Percentiles rank a stretch among this genome's conserved stretches.
Evolutionary conservation across 116 monocot genomes (phyloP).

Genomic region (Iris pallida): DNA sequence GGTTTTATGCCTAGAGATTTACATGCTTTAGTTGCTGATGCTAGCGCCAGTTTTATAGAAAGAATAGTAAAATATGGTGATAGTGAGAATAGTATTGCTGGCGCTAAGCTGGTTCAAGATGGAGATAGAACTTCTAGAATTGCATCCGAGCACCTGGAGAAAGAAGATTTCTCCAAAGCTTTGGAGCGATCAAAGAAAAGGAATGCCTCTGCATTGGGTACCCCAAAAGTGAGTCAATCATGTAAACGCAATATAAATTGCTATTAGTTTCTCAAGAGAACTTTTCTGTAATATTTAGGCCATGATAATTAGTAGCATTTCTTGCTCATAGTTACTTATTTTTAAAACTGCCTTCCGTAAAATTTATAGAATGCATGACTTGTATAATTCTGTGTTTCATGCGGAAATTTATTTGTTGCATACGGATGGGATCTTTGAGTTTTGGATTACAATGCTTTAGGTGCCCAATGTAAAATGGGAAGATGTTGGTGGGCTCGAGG

Average conservation of each 20-base stretch:
- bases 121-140: conserved; percentile 10
- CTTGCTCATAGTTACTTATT: no score
- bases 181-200: conserved; percentile 87
- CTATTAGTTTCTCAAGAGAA: no score
- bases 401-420: not conserved
- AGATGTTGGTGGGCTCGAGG: conserved; percentile 99
- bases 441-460: conserved; percentile 29
- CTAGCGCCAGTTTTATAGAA: conserved; percentile 48
- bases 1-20: conserved; percentile 92
- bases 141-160: conserved; percentile 13
- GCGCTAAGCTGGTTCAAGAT: conserved; percentile 3
- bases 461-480: conserved; percentile 99
- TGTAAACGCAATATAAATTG: no score
- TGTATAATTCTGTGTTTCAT: not conserved
- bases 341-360: no score
- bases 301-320: no score
- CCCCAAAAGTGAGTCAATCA: conserved; percentile 70
- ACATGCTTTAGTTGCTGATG: conserved; percentile 82
- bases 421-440: not conserved
- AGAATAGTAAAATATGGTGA: conserved; percentile 20
- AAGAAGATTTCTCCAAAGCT: conserved; percentile 65
- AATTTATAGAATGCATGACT: no score
- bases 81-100: conserved; percentile 5
- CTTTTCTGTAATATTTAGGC: no score
- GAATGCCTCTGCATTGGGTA: conserved; percentile 79